These are phyloP conservation scores for Verbascum thapsus DNA, from an alignment of 257 asterid species.

Conservation along the genomic window DNA sequence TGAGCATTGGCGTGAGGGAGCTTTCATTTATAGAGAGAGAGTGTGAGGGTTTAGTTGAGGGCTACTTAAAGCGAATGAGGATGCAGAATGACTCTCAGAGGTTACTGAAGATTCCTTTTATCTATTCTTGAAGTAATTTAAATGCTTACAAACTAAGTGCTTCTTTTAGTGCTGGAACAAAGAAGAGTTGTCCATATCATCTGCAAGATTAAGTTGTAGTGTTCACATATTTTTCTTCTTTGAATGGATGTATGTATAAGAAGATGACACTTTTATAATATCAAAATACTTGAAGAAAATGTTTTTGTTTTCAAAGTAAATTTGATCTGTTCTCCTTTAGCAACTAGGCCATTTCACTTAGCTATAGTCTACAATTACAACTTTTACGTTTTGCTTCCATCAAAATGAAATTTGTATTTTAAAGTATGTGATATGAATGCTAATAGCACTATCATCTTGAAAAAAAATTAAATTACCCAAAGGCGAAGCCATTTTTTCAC, in stretches of 20 bases:
- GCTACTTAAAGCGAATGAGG: slow-evolving; percentile 54
- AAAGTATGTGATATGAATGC: background rate
- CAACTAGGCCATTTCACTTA: background rate
- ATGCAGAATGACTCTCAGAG: slow-evolving; percentile 35
- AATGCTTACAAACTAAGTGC: background rate
- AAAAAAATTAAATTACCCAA: slow-evolving; percentile 13
- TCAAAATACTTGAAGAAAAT: slow-evolving; percentile 1
- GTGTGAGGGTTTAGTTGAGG: slow-evolving; percentile 67
- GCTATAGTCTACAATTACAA: background rate
- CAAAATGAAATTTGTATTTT: background rate
- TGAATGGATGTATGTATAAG: background rate
- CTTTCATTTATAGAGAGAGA: slow-evolving; percentile 79
- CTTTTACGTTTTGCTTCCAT: background rate
- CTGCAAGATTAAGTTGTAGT: slow-evolving; percentile 16
- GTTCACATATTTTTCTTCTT: slow-evolving; percentile 5
- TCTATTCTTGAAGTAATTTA: slow-evolving; percentile 18
- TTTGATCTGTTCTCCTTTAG: background rate
- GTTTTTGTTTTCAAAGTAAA: background rate
- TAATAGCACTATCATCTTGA: background rate
- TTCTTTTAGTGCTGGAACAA: background rate
- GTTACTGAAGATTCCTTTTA: slow-evolving; percentile 36
- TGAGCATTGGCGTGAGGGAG: slow-evolving; percentile 88
- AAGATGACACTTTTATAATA: background rate
- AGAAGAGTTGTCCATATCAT: slow-evolving; percentile 13
- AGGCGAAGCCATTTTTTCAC: background rate